These are phyloP conservation scores for Solanum hybrid DNA, from an alignment of 305 asterid species.

Conservation along the genomic window DNA sequence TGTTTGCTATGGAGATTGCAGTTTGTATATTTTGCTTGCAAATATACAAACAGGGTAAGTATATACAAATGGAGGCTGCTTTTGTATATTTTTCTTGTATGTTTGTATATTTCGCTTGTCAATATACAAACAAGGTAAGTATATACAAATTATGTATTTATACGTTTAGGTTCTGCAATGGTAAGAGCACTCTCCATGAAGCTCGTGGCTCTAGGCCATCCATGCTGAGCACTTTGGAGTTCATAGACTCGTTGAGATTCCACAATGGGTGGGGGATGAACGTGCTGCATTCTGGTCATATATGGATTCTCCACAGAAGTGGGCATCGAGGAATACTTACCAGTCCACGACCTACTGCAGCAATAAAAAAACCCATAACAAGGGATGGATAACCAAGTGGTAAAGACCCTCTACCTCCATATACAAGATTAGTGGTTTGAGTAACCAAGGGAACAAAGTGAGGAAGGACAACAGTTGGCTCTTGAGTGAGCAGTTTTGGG, in stretches of 20 bases:
- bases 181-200: conserved; percentile 1
- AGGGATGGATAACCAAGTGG: neutral
- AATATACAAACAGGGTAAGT: neutral
- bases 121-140: too few relatives aligned
- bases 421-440: neutral
- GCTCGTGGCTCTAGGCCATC: conserved; percentile 13
- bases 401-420: neutral
- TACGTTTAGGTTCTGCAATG: conserved; percentile 10
- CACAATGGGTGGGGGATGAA: conserved; percentile 5
- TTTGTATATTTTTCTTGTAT: too few relatives aligned
- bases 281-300: conserved; percentile 17
- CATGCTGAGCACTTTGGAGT: conserved; percentile 22
- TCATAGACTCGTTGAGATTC: conserved; percentile 17
- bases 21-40: too few relatives aligned
- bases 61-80: neutral
- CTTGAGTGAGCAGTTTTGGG: neutral
- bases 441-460: neutral
- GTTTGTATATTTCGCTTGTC: too few relatives aligned
- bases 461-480: neutral
- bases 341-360: neutral
- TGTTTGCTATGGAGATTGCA: too few relatives aligned
- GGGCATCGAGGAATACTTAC: conserved; percentile 10
- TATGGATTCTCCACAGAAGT: conserved; percentile 20
- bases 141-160: too few relatives aligned
- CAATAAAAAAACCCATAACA: neutral